phyloP scores from a whole-genome alignment of 2,329 filamentous ascomycete species.

The Pseudogymnoascus sp. region DNA sequence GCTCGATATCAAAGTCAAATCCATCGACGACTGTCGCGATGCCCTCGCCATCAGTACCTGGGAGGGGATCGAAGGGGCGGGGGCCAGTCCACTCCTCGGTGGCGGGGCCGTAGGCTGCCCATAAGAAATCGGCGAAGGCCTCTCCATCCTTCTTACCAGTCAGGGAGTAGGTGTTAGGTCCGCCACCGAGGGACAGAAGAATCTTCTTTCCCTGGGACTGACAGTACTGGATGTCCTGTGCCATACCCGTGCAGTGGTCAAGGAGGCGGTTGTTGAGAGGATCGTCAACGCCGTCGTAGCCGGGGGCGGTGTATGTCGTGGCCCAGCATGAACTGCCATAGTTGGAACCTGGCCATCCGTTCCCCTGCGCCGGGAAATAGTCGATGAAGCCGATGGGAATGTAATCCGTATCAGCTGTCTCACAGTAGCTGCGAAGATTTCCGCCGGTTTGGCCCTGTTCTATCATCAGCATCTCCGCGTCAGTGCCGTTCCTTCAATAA shows the following conservation, averaged over 20 bases:
- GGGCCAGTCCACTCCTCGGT: conserved; percentile 26
- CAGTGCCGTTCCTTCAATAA: not conserved
- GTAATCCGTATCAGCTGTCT: conserved; percentile 32
- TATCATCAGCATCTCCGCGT: conserved; percentile 11
- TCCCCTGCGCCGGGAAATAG: conserved; percentile 34
- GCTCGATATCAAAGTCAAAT: conserved; percentile 29
- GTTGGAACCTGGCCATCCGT: conserved; percentile 34
- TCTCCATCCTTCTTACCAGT: conserved; percentile 30
- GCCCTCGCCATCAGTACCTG: conserved; percentile 11
- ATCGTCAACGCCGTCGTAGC: conserved; percentile 27
- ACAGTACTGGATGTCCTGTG: conserved; percentile 32
- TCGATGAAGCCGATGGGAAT: conserved; percentile 37
- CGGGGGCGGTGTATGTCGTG: conserved; percentile 26
- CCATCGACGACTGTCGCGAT: conserved; percentile 24
- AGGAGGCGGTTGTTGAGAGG: conserved; percentile 28
- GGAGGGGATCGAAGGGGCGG: conserved; percentile 22
- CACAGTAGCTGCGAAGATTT: conserved; percentile 31
- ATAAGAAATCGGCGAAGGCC: conserved; percentile 31
- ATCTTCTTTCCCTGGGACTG: conserved; percentile 34
- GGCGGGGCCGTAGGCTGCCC: conserved; percentile 34
- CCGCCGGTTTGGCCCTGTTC: conserved; percentile 33
- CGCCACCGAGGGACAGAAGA: conserved; percentile 33
- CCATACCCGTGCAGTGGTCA: conserved; percentile 29
- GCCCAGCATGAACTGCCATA: conserved; percentile 35
- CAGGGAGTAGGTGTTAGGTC: conserved; percentile 27